A percentile compares a stretch with the other conserved stretches of the same genome.
Conservation (phyloP, 768 basidiomycete genomes). For the Lepiota subincarnata region DNA sequence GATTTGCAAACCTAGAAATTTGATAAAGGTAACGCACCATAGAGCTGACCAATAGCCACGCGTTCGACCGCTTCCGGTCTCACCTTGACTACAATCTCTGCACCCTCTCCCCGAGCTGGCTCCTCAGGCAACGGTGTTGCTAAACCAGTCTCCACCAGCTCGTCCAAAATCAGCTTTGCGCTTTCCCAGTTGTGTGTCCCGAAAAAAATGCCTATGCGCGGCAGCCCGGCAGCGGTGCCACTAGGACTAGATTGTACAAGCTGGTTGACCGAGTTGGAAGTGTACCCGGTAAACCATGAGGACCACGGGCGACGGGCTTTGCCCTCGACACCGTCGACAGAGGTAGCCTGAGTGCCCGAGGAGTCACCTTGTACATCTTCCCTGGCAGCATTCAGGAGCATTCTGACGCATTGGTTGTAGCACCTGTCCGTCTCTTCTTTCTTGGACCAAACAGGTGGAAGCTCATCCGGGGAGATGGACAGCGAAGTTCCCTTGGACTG, state of each 20-base stretch:
- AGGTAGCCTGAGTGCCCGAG: neutral
- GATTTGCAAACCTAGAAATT: neutral
- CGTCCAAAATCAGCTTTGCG: slow-evolving; percentile 54
- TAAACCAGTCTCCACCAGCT: slow-evolving; percentile 54
- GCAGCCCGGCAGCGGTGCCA: neutral
- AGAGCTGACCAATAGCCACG: slow-evolving; percentile 76
- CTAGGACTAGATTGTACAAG: neutral
- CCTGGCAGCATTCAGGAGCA: slow-evolving; percentile 54
- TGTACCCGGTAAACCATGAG: slow-evolving; percentile 11
- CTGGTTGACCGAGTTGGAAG: slow-evolving; percentile 1
- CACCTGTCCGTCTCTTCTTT: slow-evolving; percentile 73
- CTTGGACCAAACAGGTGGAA: slow-evolving; percentile 63
- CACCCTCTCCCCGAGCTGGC: slow-evolving; percentile 5
- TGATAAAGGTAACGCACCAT: slow-evolving; percentile 45
- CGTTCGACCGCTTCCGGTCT: slow-evolving; percentile 55
- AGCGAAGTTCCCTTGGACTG: slow-evolving; percentile 22
- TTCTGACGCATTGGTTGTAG: slow-evolving; percentile 58
- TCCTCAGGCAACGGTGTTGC: slow-evolving; percentile 26
- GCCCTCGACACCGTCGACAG: neutral
- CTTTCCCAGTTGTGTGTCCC: slow-evolving; percentile 85
- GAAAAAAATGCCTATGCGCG: slow-evolving; percentile 64
- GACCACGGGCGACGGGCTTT: slow-evolving; percentile 8
- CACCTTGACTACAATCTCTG: slow-evolving; percentile 32
- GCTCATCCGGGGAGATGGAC: slow-evolving; percentile 54
- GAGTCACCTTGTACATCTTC: slow-evolving; percentile 36